These are phyloP conservation scores for Paraphysoderma sedebokerense DNA, from an alignment of 371 early-diverging fungal genomes.

Conservation along the genomic window DNA sequence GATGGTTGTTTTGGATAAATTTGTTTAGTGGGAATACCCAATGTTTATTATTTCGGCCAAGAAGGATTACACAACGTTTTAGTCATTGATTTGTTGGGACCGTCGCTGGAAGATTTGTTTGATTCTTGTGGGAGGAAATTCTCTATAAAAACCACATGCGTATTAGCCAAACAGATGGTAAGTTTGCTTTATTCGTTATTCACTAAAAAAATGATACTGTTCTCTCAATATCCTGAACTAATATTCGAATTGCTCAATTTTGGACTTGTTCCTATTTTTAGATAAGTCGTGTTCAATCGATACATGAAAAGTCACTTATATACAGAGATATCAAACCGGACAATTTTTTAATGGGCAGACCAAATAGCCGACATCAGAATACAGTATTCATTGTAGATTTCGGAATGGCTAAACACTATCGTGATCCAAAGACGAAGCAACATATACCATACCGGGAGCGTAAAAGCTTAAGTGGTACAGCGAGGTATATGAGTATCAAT, in stretches of 20 bases:
- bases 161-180: conserved; percentile 95
- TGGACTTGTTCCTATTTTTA: conserved; percentile 7
- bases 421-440: conserved; percentile 82
- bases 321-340: conserved; percentile 99
- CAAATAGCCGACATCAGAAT: conserved; percentile 38
- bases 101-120: conserved; percentile 93
- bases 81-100: conserved; percentile 96
- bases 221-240: not conserved
- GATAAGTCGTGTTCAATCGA: conserved; percentile 77
- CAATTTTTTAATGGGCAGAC: conserved; percentile 89
- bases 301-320: conserved; percentile 92
- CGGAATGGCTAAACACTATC: conserved; percentile 94
- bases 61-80: conserved; percentile 92
- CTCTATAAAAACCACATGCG: conserved; percentile 80
- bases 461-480: conserved; percentile 89
- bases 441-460: conserved; percentile 87
- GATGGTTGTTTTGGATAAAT: too few species aligned
- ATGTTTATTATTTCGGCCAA: conserved; percentile 86
- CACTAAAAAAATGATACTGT: not conserved
- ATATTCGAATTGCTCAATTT: too few species aligned
- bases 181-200: not conserved
- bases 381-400: conserved; percentile 78
- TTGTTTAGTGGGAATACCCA: conserved; percentile 56
- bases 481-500: conserved; percentile 93
- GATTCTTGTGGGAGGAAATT: conserved; percentile 85